Base-by-base conservation (phyloP, 2,329 filamentous ascomycete genomes). In the Coniella lustricola region DNA sequence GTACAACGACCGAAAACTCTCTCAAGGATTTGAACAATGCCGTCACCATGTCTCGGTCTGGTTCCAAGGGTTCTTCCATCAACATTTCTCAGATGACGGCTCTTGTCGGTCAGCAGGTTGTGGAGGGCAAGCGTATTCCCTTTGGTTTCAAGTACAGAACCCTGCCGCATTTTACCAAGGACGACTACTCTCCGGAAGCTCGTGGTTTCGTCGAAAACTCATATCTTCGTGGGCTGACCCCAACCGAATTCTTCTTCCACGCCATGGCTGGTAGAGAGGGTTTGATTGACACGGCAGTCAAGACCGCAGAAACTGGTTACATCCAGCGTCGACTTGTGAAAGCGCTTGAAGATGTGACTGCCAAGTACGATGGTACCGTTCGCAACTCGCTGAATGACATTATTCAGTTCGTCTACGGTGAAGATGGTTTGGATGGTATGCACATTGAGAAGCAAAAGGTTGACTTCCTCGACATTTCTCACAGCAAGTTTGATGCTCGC, bases 11-110 rank as follows among this genome's bases (percentile, higher is more conserved):
- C 0, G 87, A 94, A 68, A 85, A 89, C 70, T 90, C 87, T 75
- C 72, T 98, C 65, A 96, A 95, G 71, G 89, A 96, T 68, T 75
- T 87, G 60, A 98, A 98, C 76, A 96, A 97, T 61, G 91, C 91
- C 44, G 89, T 95, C 47, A 88, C 90, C 62, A 99, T 97, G 87
- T 90, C 94, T 52, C 82, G 84, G 46, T 96, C 93, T 51, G 93
- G 93, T 61, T 98, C 94, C 58, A 99, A 99, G 75, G 93, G 93
- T 65, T 97, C 93, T 2, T 91, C 89, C 12, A 97, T 98, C 75
- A 99, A 99, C 67, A 97, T 99, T 60, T 96, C 94, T 14, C 93
- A 99, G 69, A 98, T 99, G 93, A 94, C 90, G 54, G 93, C 93
- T 21, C 80, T 97, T 55, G 94, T 99, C 52, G 93, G 94, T 56